phyloP scores from a whole-genome alignment of 441 rosid species.

The Croton setiger region DNA sequence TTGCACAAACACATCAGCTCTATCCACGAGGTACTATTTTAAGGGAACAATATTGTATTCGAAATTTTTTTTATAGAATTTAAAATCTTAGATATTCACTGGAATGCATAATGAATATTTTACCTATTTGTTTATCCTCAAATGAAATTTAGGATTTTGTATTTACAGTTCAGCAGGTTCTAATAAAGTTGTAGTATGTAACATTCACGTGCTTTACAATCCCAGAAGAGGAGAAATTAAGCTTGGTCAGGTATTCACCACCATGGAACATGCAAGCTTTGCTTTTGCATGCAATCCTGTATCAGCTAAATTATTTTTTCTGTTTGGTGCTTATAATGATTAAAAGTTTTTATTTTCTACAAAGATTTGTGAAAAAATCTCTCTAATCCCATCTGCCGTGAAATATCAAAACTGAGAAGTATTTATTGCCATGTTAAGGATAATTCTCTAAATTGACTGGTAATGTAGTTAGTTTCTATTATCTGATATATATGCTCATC shows the following conservation, averaged over 20 bases:
- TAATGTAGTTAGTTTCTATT: slow-evolving; percentile 2
- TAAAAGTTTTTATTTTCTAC: neutral
- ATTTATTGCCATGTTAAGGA: neutral
- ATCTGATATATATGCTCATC: neutral
- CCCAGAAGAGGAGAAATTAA: slow-evolving; percentile 96
- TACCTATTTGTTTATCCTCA: slow-evolving; percentile 14
- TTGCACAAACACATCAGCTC: slow-evolving; percentile 29
- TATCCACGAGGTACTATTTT: slow-evolving; percentile 46
- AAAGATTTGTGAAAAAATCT: neutral
- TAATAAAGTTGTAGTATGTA: slow-evolving; percentile 68
- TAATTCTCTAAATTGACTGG: neutral
- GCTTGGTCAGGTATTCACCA: slow-evolving; percentile 77
- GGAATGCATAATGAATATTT: slow-evolving; percentile 5
- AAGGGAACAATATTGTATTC: neutral
- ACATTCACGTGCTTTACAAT: slow-evolving; percentile 93
- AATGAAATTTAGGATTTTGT: slow-evolving; percentile 19
- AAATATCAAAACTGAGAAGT: too few relatives aligned
- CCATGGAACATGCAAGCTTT: neutral
- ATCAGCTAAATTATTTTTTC: neutral
- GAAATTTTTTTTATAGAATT: neutral
- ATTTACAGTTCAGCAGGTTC: slow-evolving; percentile 51
- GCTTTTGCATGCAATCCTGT: neutral
- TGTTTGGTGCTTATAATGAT: neutral
- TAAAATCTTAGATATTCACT: slow-evolving; percentile 4
- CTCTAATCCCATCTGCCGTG: neutral